Evolutionary conservation across 179 eudicot species (phyloP), one percentile per base, ranked within the genome.

Genomic region (Spergularia azorica): DNA sequence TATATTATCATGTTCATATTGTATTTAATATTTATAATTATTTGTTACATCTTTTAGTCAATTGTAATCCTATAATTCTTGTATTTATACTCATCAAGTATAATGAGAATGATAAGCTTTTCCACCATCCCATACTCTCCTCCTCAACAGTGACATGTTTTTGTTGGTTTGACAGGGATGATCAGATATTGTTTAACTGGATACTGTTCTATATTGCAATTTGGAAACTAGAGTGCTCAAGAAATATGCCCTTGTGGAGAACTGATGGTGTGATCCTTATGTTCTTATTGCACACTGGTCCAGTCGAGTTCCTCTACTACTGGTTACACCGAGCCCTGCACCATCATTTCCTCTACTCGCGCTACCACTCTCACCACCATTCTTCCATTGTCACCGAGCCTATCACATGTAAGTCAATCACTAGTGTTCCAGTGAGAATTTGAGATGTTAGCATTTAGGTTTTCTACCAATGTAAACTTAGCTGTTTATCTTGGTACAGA

Each of bases 301-400:
- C 91, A 0, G 91, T 90, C 3, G 94, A 90, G 81, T 90, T 88
- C 38, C 76, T 90, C 13, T 90, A 90, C 76, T 90, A 90, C 67
- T 88, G 94, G 94, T 70, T 90, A 6, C 94, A 90, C 64, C 73
- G 94, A 46, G 94, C 94, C 8, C 64, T 90, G 57, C 94, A 90
- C 76, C 94, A 90, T 78, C 94, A 90, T 79, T 88, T 69, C 71
- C 88, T 90, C 63, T 90, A 88, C 82, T 85, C 90, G 8, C 88
- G 94, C 68, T 90, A 90, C 77, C 94, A 90, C 63, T 88, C 91
- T 7, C 94, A 90, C 58, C 94, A 90, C 83, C 94, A 90, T 67
- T 84, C 91, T 10, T 90, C 94, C 67, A 85, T 90, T 21, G 91
- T 81, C 21, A 90, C 94, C 2, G 91, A 90, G 74, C 94, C 94